Conservation (phyloP, 164 flowering plant genomes). For the Vitis amurensis region DNA sequence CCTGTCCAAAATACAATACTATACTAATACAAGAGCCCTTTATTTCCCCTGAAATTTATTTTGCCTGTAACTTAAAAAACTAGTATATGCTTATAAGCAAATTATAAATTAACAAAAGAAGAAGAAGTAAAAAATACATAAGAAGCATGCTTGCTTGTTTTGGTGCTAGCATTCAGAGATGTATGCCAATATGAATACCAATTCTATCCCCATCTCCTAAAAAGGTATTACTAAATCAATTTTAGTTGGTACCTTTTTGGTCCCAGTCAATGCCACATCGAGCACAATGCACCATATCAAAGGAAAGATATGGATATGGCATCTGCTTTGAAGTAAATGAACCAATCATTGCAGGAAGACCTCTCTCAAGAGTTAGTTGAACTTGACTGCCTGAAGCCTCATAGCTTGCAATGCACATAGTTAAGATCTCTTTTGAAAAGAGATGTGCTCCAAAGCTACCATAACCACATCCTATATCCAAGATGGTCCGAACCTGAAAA, state of each 20-base stretch:
- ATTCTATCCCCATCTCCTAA: too few relatives aligned
- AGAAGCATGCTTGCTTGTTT: too few relatives aligned
- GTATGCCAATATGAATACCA: too few relatives aligned
- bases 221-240: too few relatives aligned
- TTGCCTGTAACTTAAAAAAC: too few relatives aligned
- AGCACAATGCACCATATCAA: constrained; percentile 97
- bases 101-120: too few relatives aligned
- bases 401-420: constrained; percentile 91
- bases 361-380: constrained; percentile 96
- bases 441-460: constrained; percentile 99
- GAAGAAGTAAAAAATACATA: too few relatives aligned
- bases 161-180: too few relatives aligned
- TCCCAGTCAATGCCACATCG: constrained; percentile 91
- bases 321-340: constrained; percentile 74
- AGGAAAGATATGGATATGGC: constrained; percentile 92
- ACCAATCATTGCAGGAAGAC: constrained; percentile 97
- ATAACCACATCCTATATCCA: constrained; percentile 98
- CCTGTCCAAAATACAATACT: too few relatives aligned
- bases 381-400: constrained; percentile 98
- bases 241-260: constrained; percentile 60
- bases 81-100: too few relatives aligned
- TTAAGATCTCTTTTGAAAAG: constrained; percentile 73
- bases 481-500: constrained; percentile 83
- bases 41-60: too few relatives aligned
- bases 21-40: too few relatives aligned